Base-by-base conservation (phyloP, 495 filamentous ascomycete species). In the Neurospora tetraspora region DNA sequence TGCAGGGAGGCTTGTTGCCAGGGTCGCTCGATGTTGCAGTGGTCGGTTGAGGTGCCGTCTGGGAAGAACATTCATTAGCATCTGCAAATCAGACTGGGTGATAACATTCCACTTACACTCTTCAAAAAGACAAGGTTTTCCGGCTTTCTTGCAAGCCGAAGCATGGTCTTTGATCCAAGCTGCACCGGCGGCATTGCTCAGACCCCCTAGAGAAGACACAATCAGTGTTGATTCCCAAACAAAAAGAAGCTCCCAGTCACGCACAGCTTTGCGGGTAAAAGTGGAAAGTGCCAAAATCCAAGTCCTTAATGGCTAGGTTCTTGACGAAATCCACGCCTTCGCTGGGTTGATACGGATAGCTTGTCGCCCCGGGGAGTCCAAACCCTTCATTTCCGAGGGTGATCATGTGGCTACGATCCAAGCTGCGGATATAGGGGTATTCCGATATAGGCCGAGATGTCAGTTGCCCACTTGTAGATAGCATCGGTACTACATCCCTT, bases 341-440 rank as follows among this genome's bases (percentile, higher is more conserved):
- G 59, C 75, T 79, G 31, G 81, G 83, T 20, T 79, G 79, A 77
- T 90, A 91, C 14, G 86, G 87, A 70, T 89, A 90, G 70, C 76
- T 83, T 4, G 84, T 83, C 71, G 85, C 86, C 4, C 78, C 80
- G 9, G 80, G 74, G 0, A 83, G 45, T 1, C 80, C 79, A 38
- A 83, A 86, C 1, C 87, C 87, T 70, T 90, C 88, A 72, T 91
- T 90, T 31, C 91, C 90, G 68, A 89, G 82, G 0, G 88, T 88
- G n/a, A 93, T 89, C 83, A 93, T 87, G 77, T 92, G 91, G 43
- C 84, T 80, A 1, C 84, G 74, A 75, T 92, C 91, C 11, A 93
- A 76, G 23, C 78, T 81, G 80, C 91, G 91, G 81, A 93, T 88
- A 0, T 31, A n/a, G n/a, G n/a, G n/a, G n/a, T n/a, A n/a, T n/a